Evolutionary conservation across 208 protist genomes (phyloP).

Genomic region (Trichomonas vaginalis): DNA sequence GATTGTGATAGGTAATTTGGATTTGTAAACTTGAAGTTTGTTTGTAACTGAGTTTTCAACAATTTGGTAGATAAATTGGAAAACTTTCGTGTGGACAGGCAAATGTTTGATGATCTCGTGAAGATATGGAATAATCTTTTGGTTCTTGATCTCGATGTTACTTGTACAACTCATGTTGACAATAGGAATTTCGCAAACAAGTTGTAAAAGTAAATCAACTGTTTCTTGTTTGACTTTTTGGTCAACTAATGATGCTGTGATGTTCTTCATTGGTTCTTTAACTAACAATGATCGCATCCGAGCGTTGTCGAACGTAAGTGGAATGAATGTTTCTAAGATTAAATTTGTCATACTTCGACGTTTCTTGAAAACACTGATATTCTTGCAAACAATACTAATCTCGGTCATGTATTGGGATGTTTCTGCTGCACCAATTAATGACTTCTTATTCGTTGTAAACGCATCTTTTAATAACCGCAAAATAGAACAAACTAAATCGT

Average conservation of each 20-base stretch:
- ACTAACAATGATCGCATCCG: background rate
- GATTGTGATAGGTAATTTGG: background rate
- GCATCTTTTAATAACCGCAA: background rate
- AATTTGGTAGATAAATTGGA: background rate
- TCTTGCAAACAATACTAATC: background rate
- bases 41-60: background rate
- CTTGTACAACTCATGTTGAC: too few species aligned
- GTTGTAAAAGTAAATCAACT: background rate
- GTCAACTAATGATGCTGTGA: background rate
- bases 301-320: background rate
- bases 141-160: background rate
- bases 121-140: background rate
- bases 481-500: background rate
- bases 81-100: background rate
- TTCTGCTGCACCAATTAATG: background rate
- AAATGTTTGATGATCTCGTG: background rate
- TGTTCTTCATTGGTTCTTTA: background rate
- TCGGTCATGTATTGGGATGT: background rate
- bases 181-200: background rate
- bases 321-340: background rate
- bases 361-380: background rate
- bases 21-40: background rate
- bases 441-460: background rate
- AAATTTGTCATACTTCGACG: background rate
- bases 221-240: background rate